These are phyloP conservation scores for Theileria annulata DNA, from an alignment of 169 alveolate species.

Conservation along the genomic window DNA sequence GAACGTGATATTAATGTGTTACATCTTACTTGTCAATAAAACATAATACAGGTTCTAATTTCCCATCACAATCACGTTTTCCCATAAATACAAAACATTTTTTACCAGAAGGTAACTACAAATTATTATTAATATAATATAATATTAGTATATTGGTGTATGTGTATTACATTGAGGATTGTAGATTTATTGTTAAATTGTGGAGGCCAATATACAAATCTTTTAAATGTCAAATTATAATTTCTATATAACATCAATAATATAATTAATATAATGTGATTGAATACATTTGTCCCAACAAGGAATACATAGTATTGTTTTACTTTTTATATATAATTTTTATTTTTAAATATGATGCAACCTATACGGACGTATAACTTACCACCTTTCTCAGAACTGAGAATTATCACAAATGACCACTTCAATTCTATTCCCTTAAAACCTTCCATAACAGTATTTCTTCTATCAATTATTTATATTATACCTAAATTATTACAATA, in stretches of 20 bases:
- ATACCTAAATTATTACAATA: neutral
- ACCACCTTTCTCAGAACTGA: constrained; percentile 55
- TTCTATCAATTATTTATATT: neutral
- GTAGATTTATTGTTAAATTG: constrained; percentile 59
- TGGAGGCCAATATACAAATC: constrained; percentile 78
- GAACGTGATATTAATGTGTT: neutral
- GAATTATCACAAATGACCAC: constrained; percentile 35
- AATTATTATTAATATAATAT: neutral
- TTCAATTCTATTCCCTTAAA: constrained; percentile 4
- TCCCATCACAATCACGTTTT: constrained; percentile 80
- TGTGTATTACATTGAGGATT: constrained; percentile 37
- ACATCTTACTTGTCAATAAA: constrained; percentile 72
- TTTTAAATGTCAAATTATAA: constrained; percentile 6
- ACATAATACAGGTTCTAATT: constrained; percentile 77
- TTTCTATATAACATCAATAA: neutral
- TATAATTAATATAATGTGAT: constrained; percentile 4
- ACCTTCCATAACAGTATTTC: constrained; percentile 50
- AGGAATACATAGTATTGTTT: neutral
- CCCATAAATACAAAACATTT: constrained; percentile 74
- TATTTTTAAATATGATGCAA: constrained; percentile 17
- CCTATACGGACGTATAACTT: constrained; percentile 51
- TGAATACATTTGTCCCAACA: neutral
- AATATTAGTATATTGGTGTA: constrained; percentile 1
- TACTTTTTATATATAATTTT: neutral
- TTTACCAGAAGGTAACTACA: constrained; percentile 78